phyloP scores from a whole-genome alignment of 371 early-diverging fungal genomes.

The Syncephalastrum sp. region DNA sequence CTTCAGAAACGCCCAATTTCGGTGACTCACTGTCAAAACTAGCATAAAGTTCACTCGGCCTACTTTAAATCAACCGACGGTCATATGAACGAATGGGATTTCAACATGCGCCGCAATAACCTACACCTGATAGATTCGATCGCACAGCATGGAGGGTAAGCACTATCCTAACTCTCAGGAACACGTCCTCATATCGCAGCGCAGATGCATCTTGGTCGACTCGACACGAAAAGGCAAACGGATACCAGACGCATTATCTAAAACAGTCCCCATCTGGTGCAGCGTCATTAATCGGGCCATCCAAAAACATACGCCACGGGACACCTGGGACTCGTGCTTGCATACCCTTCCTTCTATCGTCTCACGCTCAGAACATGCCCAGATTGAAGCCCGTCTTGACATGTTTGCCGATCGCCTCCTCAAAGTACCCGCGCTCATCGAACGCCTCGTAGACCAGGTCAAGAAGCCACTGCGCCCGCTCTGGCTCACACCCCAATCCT shows the following conservation, averaged over 20 bases:
- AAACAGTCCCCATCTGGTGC: constrained; percentile 92
- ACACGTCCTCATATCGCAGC: not conserved
- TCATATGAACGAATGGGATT: constrained; percentile 82
- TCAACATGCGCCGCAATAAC: constrained; percentile 77
- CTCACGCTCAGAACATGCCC: constrained; percentile 71
- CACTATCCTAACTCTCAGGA: not conserved
- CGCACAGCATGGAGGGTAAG: constrained; percentile 56
- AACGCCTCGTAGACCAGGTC: constrained; percentile 30
- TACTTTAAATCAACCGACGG: constrained; percentile 94
- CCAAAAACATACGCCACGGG: not conserved
- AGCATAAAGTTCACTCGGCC: constrained; percentile 62
- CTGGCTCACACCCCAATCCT: constrained; percentile 75
- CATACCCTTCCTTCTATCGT: constrained; percentile 66
- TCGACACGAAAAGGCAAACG: constrained; percentile 84
- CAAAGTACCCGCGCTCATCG: constrained; percentile 16
- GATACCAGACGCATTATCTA: constrained; percentile 80
- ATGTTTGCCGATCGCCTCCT: constrained; percentile 61
- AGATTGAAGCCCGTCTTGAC: constrained; percentile 62
- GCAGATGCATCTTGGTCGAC: constrained; percentile 80
- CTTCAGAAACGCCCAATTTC: too few relatives aligned
- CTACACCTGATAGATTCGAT: constrained; percentile 68
- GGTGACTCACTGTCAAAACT: not conserved
- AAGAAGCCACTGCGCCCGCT: constrained; percentile 76
- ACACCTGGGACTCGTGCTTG: constrained; percentile 58
- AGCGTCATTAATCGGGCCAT: constrained; percentile 65